A percentile compares a stretch with the other conserved stretches of the same genome.
Conservation (phyloP, 257 asterid species). For the Solanum pennellii region DNA sequence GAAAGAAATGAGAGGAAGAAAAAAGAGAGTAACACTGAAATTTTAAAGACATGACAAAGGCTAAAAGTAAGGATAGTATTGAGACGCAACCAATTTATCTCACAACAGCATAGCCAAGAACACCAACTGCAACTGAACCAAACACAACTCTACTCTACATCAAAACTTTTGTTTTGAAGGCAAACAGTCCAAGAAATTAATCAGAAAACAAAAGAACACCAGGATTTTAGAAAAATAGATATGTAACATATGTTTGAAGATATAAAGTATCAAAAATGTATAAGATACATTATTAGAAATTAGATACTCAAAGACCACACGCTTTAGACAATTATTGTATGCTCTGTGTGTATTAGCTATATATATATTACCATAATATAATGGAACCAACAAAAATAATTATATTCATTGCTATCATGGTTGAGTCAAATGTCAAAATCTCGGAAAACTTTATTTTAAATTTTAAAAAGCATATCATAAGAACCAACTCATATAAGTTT, state of each 20-base stretch:
- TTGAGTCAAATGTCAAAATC: too few relatives aligned
- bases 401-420: too few relatives aligned
- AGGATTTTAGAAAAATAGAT: neutral
- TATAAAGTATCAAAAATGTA: neutral
- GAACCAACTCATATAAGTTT: neutral
- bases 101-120: slow-evolving; percentile 60
- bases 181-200: slow-evolving; percentile 19
- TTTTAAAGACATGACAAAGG: neutral
- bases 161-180: slow-evolving; percentile 42
- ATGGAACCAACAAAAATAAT: too few relatives aligned
- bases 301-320: neutral
- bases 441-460: neutral
- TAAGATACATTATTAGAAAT: neutral
- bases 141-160: slow-evolving; percentile 64
- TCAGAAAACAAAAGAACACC: neutral
- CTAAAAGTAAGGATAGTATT: neutral
- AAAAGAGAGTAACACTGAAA: neutral
- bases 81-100: slow-evolving; percentile 35
- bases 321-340: too few relatives aligned
- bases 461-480: neutral
- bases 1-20: neutral
- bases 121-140: slow-evolving; percentile 61
- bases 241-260: neutral
- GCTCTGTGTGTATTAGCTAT: too few relatives aligned
- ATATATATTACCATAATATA: too few relatives aligned